Conservation (phyloP, 106 monocot species). For the Dioscorea zingiberensis region DNA sequence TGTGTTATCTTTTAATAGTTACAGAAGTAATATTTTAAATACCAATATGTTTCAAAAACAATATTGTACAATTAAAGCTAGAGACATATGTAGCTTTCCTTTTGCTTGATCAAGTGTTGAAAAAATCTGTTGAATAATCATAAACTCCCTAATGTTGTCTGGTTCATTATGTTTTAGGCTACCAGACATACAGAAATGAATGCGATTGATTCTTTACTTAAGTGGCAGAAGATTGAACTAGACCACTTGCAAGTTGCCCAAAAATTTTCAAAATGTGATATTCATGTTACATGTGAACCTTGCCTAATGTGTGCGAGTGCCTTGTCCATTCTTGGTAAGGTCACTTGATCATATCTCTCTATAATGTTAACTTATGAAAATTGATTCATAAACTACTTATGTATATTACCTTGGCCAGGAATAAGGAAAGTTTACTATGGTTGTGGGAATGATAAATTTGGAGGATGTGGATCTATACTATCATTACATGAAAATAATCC, state of each 20-base stretch:
- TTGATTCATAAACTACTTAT: background rate
- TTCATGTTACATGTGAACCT: slow-evolving; percentile 97
- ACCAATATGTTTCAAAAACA: background rate
- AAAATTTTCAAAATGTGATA: slow-evolving; percentile 62
- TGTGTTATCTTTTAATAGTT: background rate
- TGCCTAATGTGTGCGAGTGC: slow-evolving; percentile 96
- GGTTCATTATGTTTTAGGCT: slow-evolving; percentile 26
- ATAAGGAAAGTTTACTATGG: slow-evolving; percentile 76
- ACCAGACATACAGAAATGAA: slow-evolving; percentile 99
- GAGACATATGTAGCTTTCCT: background rate
- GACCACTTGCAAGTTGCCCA: slow-evolving; percentile 50
- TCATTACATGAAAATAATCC: slow-evolving; percentile 50
- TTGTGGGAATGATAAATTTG: slow-evolving; percentile 97
- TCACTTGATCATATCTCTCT: background rate
- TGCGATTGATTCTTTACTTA: slow-evolving; percentile 82
- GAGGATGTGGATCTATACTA: slow-evolving; percentile 96
- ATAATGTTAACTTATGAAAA: background rate
- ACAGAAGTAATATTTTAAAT: background rate
- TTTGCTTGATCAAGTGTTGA: background rate
- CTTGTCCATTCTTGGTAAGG: slow-evolving; percentile 75
- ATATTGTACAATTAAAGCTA: background rate
- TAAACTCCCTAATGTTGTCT: background rate
- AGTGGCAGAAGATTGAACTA: slow-evolving; percentile 71
- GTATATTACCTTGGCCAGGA: slow-evolving; percentile 36
- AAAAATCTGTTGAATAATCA: background rate